A percentile compares a stretch with the other conserved stretches of the same genome.
Conservation (phyloP, 805 yeast species). For the Torulaspora maleeae region DNA sequence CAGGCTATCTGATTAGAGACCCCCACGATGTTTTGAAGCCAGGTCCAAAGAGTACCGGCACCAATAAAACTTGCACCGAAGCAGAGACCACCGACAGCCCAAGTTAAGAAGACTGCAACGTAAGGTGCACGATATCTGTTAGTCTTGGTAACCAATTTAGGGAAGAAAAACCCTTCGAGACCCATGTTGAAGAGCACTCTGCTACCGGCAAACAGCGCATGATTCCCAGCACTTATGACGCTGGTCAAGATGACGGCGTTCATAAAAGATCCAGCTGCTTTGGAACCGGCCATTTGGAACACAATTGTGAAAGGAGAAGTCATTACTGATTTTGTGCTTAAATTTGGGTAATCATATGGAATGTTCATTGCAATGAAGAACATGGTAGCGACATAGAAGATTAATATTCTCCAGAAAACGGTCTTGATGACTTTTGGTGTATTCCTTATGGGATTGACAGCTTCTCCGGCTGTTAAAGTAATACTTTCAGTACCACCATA, state of each 20-base stretch:
- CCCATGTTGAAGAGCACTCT: constrained; percentile 49
- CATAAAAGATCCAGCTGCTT: constrained; percentile 46
- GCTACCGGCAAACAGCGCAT: constrained; percentile 49
- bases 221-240: constrained; percentile 52
- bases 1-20: constrained; percentile 50
- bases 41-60: constrained; percentile 49
- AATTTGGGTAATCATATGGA: constrained; percentile 52
- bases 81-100: constrained; percentile 53
- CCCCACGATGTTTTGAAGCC: constrained; percentile 51
- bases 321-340: constrained; percentile 27
- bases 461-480: constrained; percentile 52
- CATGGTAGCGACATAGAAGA: constrained; percentile 52
- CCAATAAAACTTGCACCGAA: constrained; percentile 56
- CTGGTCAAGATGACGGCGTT: constrained; percentile 55
- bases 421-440: constrained; percentile 57
- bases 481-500: constrained; percentile 49
- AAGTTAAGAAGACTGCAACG: constrained; percentile 47
- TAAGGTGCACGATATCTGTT: constrained; percentile 46
- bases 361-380: constrained; percentile 57
- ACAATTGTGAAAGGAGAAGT: constrained; percentile 46
- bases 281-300: constrained; percentile 49
- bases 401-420: constrained; percentile 52
- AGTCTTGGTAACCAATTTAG: constrained; percentile 35
- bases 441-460: constrained; percentile 51
- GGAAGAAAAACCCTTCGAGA: constrained; percentile 40